Conservation (phyloP, 2,329 filamentous ascomycete species). For the Apiospora marii region DNA sequence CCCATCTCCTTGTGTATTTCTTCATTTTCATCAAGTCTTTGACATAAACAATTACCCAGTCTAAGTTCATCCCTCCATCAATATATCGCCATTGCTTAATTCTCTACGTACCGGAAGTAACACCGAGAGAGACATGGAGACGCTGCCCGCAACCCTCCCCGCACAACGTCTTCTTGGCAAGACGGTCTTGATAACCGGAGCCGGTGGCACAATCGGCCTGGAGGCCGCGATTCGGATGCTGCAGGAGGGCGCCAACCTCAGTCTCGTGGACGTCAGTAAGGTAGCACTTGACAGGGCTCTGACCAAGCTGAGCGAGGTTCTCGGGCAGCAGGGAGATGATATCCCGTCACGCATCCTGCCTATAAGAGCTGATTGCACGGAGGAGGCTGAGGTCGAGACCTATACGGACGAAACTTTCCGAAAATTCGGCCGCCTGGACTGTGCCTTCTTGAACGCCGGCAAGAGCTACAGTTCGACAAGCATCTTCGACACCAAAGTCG, state of each 20-base stretch:
- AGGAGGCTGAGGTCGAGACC: slow-evolving; percentile 39
- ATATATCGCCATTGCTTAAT: neutral
- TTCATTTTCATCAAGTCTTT: no score
- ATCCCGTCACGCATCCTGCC: slow-evolving; percentile 40
- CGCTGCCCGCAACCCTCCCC: neutral
- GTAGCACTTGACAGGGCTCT: slow-evolving; percentile 25
- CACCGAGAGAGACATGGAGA: neutral
- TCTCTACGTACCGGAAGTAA: neutral
- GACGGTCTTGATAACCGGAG: neutral
- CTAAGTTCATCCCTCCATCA: neutral
- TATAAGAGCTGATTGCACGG: slow-evolving; percentile 45
- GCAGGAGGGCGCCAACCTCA: slow-evolving; percentile 46
- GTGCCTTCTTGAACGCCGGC: slow-evolving; percentile 29
- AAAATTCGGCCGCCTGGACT: slow-evolving; percentile 30
- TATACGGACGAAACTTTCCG: slow-evolving; percentile 27
- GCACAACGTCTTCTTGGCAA: neutral
- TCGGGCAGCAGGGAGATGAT: slow-evolving; percentile 29
- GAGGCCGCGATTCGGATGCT: slow-evolving; percentile 41
- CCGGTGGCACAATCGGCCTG: neutral
- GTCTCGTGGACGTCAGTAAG: slow-evolving; percentile 44
- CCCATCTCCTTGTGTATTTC: neutral
- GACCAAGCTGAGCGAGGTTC: neutral
- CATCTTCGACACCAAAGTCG: slow-evolving; percentile 45
- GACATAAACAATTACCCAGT: neutral
- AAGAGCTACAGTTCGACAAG: slow-evolving; percentile 36